Evolutionary conservation across 352 stramenopile genomes (phyloP).

Genomic region (Phytophthora pseudosyringae): DNA sequence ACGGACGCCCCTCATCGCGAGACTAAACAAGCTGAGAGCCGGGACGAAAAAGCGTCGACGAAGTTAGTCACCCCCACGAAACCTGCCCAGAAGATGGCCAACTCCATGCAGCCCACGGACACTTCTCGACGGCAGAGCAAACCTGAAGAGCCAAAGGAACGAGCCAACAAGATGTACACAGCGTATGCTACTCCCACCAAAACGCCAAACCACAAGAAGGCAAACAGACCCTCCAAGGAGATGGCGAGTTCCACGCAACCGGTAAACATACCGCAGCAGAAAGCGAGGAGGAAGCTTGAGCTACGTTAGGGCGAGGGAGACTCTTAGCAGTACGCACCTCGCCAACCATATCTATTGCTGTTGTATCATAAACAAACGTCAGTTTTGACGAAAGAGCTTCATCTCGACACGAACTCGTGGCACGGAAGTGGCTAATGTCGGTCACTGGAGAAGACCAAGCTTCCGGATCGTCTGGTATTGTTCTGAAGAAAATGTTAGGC

Average conservation of each 20-base stretch:
- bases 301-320: conserved; percentile 22
- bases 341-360: conserved; percentile 38
- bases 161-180: conserved; percentile 4
- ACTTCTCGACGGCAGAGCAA: conserved; percentile 4
- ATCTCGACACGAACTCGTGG: background rate
- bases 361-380: conserved; percentile 32
- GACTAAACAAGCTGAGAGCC: background rate
- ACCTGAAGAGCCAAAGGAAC: background rate
- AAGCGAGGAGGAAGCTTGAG: conserved; percentile 30
- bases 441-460: conserved; percentile 44
- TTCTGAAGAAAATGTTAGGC: conserved; percentile 30
- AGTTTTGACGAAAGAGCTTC: conserved; percentile 29
- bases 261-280: conserved; percentile 25
- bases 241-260: conserved; percentile 9
- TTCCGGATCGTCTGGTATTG: conserved; percentile 68
- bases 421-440: background rate
- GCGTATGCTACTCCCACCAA: conserved; percentile 11
- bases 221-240: conserved; percentile 1
- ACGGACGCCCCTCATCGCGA: background rate
- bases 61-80: conserved; percentile 27
- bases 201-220: conserved; percentile 10
- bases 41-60: background rate
- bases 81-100: conserved; percentile 2
- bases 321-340: conserved; percentile 2
- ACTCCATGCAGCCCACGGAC: conserved; percentile 2